Base-by-base conservation (phyloP, 176 grass and related monocot genomes). In the Zoysia japonica region DNA sequence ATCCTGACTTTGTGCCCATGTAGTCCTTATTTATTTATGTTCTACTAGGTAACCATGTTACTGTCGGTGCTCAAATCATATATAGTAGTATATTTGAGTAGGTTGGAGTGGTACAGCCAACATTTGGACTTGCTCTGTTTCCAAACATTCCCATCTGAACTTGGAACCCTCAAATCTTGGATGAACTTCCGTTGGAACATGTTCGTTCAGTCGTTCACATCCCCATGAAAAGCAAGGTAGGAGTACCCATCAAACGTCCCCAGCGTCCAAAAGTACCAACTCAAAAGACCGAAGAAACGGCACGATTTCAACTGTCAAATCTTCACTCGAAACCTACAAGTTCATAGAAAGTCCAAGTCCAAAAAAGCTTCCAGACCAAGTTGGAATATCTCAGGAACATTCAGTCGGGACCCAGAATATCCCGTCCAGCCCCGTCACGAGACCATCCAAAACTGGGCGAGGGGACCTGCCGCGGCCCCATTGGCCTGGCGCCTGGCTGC, bases 371-470 rank as follows among this genome's bases (percentile, higher is more conserved):
- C 14, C 15, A 16, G 19, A 14, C 3, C 49, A 78, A 68, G 15
- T 53, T 0, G 62, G 80, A 83, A 88, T 83, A 83, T 74, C 78
- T 47, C 2, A 46, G 43, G 86, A 83, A 88, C 80, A 88, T 75
- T 75, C 86, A 62, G 16, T 2, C n/a, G 52, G 52, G 37, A 43
- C 17, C 51, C n/a, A 9, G 75, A 88, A 84, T 88, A 79, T 84
- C 80, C 80, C 65, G 61, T 70, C 54, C 86, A 28, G 51, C 60
- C 52, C 68, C 75, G 55, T 63, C 19, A 20, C 16, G 68, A 52
- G 62, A 79, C 37, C n/a, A 52, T 50, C 61, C 61, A 44, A 84
- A 53, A 51, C 69, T 78, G 41, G 69, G 62, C 75, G 61, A 83
- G 60, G 70, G 60, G 70, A 28, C 28, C 60, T 20, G 68, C 70